Conservation (phyloP, 2,329 filamentous ascomycete species). For the Penicillium sp. region DNA sequence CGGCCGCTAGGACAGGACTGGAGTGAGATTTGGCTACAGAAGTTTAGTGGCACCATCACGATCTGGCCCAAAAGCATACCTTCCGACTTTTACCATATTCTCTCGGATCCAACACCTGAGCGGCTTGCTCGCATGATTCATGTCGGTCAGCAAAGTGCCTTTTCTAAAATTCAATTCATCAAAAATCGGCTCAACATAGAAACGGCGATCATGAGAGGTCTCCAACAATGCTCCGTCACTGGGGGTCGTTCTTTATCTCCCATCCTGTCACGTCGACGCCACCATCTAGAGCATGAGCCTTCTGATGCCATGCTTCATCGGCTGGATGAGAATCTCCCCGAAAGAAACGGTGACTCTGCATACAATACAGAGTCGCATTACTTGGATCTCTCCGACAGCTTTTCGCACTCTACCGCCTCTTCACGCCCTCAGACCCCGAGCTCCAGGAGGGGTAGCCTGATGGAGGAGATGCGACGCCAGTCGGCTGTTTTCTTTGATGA, state of each 20-base stretch:
- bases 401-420: conserved; percentile 25
- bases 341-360: conserved; percentile 25
- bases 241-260: conserved; percentile 31
- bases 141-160: conserved; percentile 84
- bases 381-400: conserved; percentile 25
- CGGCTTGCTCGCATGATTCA: conserved; percentile 86
- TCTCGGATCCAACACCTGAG: conserved; percentile 77
- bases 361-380: conserved; percentile 30
- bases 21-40: conserved; percentile 94
- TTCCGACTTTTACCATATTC: conserved; percentile 83
- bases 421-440: conserved; percentile 28
- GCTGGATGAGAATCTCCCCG: conserved; percentile 34
- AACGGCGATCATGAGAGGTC: conserved; percentile 63
- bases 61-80: conserved; percentile 86
- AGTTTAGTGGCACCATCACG: conserved; percentile 92
- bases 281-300: conserved; percentile 18
- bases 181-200: conserved; percentile 86
- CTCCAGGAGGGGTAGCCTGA: conserved; percentile 34
- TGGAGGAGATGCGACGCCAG: conserved; percentile 52
- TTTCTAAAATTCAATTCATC: conserved; percentile 90
- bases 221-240: conserved; percentile 40
- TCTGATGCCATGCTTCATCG: conserved; percentile 27
- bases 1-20: conserved; percentile 92
- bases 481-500: conserved; percentile 54
- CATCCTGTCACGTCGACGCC: conserved; percentile 34